These are phyloP conservation scores for Helotiales sp. DNA, from an alignment of 2,329 filamentous ascomycete species.

Conservation along the genomic window DNA sequence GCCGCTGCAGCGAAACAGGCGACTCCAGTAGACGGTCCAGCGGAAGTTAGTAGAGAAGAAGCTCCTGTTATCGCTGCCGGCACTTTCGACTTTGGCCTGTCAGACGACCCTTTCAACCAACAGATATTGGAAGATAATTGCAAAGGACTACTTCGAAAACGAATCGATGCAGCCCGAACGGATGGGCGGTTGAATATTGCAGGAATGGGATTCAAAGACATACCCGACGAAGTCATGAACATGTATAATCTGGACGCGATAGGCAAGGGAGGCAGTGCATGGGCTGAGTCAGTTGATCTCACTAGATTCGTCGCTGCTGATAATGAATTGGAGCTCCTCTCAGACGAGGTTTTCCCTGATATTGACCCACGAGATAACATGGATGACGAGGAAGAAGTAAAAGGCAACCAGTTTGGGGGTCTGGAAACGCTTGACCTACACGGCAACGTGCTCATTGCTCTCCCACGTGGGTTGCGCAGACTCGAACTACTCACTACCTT, in stretches of 20 bases:
- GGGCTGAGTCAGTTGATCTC: constrained; percentile 91
- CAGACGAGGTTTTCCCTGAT: constrained; percentile 79
- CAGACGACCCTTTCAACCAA: constrained; percentile 71
- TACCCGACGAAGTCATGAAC: constrained; percentile 79
- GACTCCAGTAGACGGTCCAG: constrained; percentile 20
- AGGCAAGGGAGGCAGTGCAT: constrained; percentile 64
- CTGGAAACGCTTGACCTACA: constrained; percentile 83
- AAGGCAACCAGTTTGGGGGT: constrained; percentile 74
- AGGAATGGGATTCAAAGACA: constrained; percentile 74
- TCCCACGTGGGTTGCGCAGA: constrained; percentile 75
- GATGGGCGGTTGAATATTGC: constrained; percentile 87
- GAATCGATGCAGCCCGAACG: constrained; percentile 70
- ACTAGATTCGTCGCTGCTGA: constrained; percentile 83
- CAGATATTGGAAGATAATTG: constrained; percentile 54
- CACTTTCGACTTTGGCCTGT: constrained; percentile 59
- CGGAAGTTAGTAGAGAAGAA: constrained; percentile 28
- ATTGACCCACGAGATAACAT: constrained; percentile 53
- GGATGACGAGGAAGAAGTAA: constrained; percentile 62
- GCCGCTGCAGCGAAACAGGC: constrained; percentile 45
- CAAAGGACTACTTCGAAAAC: constrained; percentile 69
- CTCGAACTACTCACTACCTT: constrained; percentile 75
- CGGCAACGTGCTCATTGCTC: constrained; percentile 70
- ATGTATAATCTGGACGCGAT: constrained; percentile 84
- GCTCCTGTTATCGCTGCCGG: constrained; percentile 48
- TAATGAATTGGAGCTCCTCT: constrained; percentile 78